These are phyloP conservation scores for Hypoxylon sp. DNA, from an alignment of 2,329 filamentous ascomycete genomes.

Conservation along the genomic window DNA sequence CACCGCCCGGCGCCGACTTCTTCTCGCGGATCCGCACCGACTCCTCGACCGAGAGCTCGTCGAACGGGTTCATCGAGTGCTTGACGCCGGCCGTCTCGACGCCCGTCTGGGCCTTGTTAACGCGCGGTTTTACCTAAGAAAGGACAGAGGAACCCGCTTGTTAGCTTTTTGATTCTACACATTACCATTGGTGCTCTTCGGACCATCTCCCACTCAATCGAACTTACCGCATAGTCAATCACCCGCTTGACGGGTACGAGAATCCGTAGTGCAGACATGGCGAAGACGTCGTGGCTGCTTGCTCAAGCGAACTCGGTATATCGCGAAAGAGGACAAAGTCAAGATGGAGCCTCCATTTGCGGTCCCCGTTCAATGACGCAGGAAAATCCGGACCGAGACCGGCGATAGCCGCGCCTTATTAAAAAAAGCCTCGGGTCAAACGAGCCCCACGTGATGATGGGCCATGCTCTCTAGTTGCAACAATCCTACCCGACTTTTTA, in stretches of 20 bases:
- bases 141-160: background rate
- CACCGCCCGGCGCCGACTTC: constrained; percentile 76
- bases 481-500: no score
- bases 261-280: constrained; percentile 76
- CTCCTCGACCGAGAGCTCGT: constrained; percentile 98
- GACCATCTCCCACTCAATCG: no score
- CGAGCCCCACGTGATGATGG: constrained; percentile 38
- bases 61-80: constrained; percentile 99
- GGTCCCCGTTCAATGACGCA: constrained; percentile 45
- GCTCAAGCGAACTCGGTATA: constrained; percentile 21
- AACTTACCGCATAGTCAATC: constrained; percentile 83
- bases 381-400: constrained; percentile 49
- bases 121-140: constrained; percentile 76
- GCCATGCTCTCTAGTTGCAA: background rate
- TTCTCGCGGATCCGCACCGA: constrained; percentile 93
- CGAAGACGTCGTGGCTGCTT: constrained; percentile 24
- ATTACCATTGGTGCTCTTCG: no score
- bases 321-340: constrained; percentile 5
- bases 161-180: no score
- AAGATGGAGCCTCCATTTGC: constrained; percentile 20
- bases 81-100: constrained; percentile 95
- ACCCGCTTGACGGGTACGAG: constrained; percentile 86
- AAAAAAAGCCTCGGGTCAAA: constrained; percentile 34
- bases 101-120: constrained; percentile 81
- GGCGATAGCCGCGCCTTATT: constrained; percentile 47